Base-by-base conservation (phyloP, 202 grass and related monocot species). In the Zizania palustris region DNA sequence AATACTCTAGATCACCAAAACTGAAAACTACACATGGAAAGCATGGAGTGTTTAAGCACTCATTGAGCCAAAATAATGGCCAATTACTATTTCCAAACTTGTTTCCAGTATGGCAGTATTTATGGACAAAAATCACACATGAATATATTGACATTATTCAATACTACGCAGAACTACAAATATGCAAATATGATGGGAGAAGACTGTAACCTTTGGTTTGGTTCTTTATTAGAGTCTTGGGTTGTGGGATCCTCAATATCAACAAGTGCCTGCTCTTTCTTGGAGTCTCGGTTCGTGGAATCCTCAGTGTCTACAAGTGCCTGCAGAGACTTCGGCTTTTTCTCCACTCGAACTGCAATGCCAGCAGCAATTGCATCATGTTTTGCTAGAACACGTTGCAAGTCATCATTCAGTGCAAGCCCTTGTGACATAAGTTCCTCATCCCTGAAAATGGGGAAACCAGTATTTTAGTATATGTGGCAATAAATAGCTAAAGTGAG, bases 391-490 rank as follows among this genome's bases (percentile, higher is more conserved):
- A 96, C 85, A 75, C 80, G 88, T 78, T 99, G 92, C 76, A 99
- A 86, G 81, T 96, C 89, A 90, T 99, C 96, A 93, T 99, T 93
- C 72, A 96, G 73, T 80, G 87, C 87, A 83, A 99, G 96, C 75
- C 85, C 96, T 76, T 93, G 89, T 14, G 74, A 82, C 79, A 99
- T 72, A 67, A 96, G 81, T 79, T 96, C 89, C 71, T 99, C 96
- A 6, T 99, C 90, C 85, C 96, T 99, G 81, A 60, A 87, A 82
- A 73, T 68, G 44, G 28, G n/a, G 33, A 49, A 60, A 73, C 21
- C 12, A 73, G 63, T 38, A 84, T 34, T 36, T 20, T 64, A 80
- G 51, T 82, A 19, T 55, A 55, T 55, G n/a, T 20, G 8, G 3
- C 56, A 80, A 63, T 0, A 62, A 6, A 69, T 38, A 72, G 44